Conservation (phyloP, 257 asterid genomes). For the Cordia subcordata region DNA sequence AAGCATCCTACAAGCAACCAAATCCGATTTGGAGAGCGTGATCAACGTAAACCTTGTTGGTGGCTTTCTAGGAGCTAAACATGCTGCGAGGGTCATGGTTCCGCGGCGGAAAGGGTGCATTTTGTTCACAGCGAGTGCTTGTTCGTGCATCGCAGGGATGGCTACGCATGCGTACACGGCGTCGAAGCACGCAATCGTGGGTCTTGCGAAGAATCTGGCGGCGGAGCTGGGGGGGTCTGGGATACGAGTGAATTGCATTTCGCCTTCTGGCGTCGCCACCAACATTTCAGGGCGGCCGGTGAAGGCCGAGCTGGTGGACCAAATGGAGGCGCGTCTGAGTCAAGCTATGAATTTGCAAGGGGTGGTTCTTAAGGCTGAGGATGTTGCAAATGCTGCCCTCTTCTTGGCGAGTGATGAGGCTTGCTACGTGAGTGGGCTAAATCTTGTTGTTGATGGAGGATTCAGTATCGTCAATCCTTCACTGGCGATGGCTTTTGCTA, state of each 20-base stretch:
- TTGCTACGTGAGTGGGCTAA: constrained; percentile 40
- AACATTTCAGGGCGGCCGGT: not conserved
- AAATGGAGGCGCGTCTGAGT: not conserved
- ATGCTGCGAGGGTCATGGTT: constrained; percentile 50
- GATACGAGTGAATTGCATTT: constrained; percentile 45
- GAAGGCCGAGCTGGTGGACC: not conserved
- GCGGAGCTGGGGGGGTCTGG: constrained; percentile 44
- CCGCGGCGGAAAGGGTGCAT: constrained; percentile 35
- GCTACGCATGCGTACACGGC: constrained; percentile 22
- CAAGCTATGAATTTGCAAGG: constrained; percentile 33
- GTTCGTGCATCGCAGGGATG: constrained; percentile 33
- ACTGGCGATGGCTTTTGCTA: not conserved
- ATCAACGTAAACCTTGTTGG: constrained; percentile 34
- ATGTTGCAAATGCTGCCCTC: constrained; percentile 41
- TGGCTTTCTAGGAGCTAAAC: constrained; percentile 39
- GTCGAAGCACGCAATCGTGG: constrained; percentile 38
- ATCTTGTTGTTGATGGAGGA: constrained; percentile 54
- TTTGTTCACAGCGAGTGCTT: constrained; percentile 43
- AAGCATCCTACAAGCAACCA: constrained; percentile 18
- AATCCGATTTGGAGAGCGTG: constrained; percentile 19
- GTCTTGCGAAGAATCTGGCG: constrained; percentile 33
- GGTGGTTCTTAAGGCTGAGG: constrained; percentile 17
- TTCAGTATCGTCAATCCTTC: constrained; percentile 41
- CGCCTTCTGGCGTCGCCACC: constrained; percentile 39
- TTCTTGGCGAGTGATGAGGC: constrained; percentile 47